Conservation (phyloP, 768 basidiomycete species). For the Leccinum boreale region DNA sequence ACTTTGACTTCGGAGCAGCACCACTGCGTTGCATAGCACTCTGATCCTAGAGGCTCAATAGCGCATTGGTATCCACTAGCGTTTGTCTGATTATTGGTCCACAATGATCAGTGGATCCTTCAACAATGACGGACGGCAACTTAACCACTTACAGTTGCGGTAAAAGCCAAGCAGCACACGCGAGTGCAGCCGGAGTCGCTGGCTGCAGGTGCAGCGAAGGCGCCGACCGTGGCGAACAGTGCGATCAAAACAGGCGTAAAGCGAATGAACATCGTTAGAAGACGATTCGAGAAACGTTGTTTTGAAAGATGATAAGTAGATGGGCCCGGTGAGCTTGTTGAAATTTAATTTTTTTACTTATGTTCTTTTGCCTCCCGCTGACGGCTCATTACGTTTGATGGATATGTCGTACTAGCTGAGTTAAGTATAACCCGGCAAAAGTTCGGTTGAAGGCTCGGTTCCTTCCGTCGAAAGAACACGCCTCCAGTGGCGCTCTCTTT, state of each 20-base stretch:
- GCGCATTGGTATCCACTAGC: not conserved
- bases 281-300: no score
- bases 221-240: not conserved
- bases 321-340: no score
- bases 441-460: no score
- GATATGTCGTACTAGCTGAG: no score
- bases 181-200: not conserved
- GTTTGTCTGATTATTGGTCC: not conserved
- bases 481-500: no score
- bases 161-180: not conserved
- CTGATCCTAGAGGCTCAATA: not conserved
- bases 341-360: no score
- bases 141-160: not conserved
- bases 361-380: no score
- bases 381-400: no score
- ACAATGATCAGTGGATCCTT: not conserved
- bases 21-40: not conserved
- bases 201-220: not conserved
- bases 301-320: no score
- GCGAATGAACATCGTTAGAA: slow-evolving; percentile 5
- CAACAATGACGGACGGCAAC: no score
- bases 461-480: no score
- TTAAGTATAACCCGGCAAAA: no score
- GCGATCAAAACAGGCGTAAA: not conserved
- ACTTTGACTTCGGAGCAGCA: not conserved